Evolutionary conservation across 108 stramenopile genomes (phyloP).

Genomic region (Pseudonitzschia delicatissima): DNA sequence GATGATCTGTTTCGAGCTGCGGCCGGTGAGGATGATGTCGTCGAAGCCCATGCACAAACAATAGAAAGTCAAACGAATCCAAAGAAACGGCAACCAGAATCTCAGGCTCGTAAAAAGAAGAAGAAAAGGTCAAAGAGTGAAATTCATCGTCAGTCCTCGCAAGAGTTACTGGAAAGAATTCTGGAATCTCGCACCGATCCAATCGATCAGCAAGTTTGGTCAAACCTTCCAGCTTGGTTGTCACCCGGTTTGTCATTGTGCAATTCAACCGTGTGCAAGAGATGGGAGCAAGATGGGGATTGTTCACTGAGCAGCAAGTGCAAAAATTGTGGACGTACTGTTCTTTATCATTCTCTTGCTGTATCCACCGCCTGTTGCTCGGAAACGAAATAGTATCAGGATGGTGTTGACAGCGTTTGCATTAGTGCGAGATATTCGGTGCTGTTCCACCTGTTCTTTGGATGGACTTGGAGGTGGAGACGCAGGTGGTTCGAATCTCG

Average conservation of each 20-base stretch:
- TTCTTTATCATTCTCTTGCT: constrained; percentile 4
- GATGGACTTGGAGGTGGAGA: background rate
- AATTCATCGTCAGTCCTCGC: too few relatives aligned
- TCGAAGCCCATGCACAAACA: background rate
- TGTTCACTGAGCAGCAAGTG: background rate
- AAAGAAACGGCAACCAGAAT: background rate
- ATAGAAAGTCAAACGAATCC: background rate
- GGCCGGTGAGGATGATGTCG: constrained; percentile 4
- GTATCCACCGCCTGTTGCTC: background rate
- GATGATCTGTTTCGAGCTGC: constrained; percentile 12
- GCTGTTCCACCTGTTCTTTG: constrained; percentile 8
- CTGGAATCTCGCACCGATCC: background rate
- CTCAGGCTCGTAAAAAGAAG: background rate
- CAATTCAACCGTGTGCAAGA: background rate
- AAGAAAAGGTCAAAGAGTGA: background rate
- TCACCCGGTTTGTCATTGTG: background rate
- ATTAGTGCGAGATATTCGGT: constrained; percentile 21
- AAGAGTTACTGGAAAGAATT: background rate
- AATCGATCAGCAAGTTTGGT: background rate
- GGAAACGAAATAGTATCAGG: background rate
- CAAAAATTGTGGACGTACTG: background rate
- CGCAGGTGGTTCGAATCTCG: background rate
- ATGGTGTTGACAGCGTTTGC: constrained; percentile 11
- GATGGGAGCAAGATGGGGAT: constrained; percentile 3
- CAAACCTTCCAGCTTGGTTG: background rate